Conservation (phyloP, 2,329 filamentous ascomycete genomes). For the Blastomyces percursus region DNA sequence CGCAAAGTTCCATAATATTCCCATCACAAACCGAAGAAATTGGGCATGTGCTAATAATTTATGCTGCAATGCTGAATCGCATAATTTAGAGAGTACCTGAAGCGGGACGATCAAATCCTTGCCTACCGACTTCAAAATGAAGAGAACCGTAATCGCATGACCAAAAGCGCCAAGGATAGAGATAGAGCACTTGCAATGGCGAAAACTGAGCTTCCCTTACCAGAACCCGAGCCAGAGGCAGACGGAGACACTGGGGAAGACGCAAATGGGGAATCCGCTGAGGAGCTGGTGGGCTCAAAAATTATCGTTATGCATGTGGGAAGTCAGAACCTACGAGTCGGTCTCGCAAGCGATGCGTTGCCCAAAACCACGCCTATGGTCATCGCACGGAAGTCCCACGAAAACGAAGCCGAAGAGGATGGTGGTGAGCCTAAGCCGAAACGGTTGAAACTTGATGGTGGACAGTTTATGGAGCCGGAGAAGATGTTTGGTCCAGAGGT, state of each 20-base stretch:
- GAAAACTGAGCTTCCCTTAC: constrained; percentile 53
- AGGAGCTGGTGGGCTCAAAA: constrained; percentile 65
- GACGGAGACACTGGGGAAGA: constrained; percentile 46
- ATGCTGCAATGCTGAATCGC: not conserved
- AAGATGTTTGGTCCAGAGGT: constrained; percentile 79
- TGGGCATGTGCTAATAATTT: not conserved
- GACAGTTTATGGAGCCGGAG: constrained; percentile 46
- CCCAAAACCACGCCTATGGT: constrained; percentile 93
- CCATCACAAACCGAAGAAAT: not conserved
- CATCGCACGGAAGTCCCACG: constrained; percentile 65
- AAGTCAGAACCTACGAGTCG: constrained; percentile 89
- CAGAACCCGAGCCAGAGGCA: constrained; percentile 32
- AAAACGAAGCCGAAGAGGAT: constrained; percentile 74
- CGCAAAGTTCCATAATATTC: too few species aligned
- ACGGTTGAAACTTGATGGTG: constrained; percentile 48
- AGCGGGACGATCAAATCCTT: constrained; percentile 92
- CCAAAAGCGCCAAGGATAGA: constrained; percentile 75
- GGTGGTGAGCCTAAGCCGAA: constrained; percentile 68
- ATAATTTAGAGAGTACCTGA: constrained; percentile 73
- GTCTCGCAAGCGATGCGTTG: constrained; percentile 87
- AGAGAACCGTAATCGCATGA: constrained; percentile 69
- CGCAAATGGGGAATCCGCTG: constrained; percentile 43
- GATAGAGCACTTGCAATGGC: constrained; percentile 73
- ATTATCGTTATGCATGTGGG: constrained; percentile 92
- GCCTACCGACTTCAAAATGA: constrained; percentile 81